A percentile compares a stretch with the other conserved stretches of the same genome.
Evolutionary conservation across 75 land plant genomes (phyloP).

Genomic region (Adiantum capillusveneris): DNA sequence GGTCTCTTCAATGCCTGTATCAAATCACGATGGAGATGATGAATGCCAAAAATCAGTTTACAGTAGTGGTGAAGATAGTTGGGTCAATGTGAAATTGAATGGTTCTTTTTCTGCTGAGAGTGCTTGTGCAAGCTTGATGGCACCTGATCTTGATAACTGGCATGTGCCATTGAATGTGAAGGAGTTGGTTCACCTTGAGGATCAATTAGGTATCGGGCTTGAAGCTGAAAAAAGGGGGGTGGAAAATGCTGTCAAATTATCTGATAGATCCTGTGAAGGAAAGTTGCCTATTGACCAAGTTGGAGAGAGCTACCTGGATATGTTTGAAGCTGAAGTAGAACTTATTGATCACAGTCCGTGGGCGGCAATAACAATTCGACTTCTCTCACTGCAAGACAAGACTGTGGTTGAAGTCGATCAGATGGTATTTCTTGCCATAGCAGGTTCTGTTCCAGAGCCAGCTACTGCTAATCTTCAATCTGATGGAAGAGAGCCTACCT

Average conservation of each 20-base stretch:
- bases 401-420: slow-evolving; percentile 36
- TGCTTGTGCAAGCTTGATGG: too few species aligned
- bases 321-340: slow-evolving; percentile 62
- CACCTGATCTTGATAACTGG: too few species aligned
- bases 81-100: slow-evolving; percentile 51
- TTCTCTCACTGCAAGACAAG: slow-evolving; percentile 56
- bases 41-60: slow-evolving; percentile 2
- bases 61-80: slow-evolving; percentile 41
- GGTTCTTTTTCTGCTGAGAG: background rate
- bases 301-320: slow-evolving; percentile 15
- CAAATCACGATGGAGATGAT: background rate
- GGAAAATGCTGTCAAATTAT: background rate
- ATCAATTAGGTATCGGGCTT: background rate
- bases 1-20: too few species aligned
- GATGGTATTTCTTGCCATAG: slow-evolving; percentile 50
- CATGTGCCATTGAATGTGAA: background rate
- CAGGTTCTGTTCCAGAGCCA: background rate
- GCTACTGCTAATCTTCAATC: slow-evolving; percentile 1
- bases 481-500: slow-evolving; percentile 20
- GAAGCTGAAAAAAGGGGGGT: background rate
- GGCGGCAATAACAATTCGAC: slow-evolving; percentile 49
- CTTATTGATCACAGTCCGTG: slow-evolving; percentile 60
- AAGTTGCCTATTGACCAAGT: background rate
- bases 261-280: background rate
- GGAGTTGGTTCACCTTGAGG: background rate